phyloP scores from a whole-genome alignment of 345 rosid species.

The Linum trigynum region DNA sequence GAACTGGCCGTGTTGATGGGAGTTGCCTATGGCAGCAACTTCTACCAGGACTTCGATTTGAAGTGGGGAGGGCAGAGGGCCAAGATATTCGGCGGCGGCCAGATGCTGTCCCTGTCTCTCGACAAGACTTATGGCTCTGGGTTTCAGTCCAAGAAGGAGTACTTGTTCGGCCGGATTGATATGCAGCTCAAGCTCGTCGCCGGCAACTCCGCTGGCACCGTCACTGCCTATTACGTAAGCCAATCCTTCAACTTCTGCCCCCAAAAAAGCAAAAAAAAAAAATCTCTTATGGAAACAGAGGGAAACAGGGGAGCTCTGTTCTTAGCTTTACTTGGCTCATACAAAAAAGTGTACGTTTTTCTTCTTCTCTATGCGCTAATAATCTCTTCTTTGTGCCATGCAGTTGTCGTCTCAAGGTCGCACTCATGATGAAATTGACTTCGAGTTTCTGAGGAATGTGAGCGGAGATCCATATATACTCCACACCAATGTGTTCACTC shows the following conservation, averaged over 20 bases:
- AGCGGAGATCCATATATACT: background rate
- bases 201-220: background rate
- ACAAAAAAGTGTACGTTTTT: no score
- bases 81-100: background rate
- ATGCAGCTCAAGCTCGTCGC: background rate
- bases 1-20: no score
- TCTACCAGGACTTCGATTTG: background rate
- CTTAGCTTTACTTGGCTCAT: no score
- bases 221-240: background rate
- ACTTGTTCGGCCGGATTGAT: background rate
- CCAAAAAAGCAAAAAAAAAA: no score
- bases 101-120: background rate
- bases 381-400: background rate
- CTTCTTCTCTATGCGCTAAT: background rate
- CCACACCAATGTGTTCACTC: background rate
- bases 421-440: background rate
- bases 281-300: no score
- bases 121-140: background rate
- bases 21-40: background rate
- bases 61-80: background rate
- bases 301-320: no score
- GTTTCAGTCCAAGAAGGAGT: background rate
- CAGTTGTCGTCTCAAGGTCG: background rate
- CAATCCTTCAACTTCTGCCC: no score
- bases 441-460: background rate